phyloP scores from a whole-genome alignment of 805 yeast genomes.

The Monosporozyma aquatica region DNA sequence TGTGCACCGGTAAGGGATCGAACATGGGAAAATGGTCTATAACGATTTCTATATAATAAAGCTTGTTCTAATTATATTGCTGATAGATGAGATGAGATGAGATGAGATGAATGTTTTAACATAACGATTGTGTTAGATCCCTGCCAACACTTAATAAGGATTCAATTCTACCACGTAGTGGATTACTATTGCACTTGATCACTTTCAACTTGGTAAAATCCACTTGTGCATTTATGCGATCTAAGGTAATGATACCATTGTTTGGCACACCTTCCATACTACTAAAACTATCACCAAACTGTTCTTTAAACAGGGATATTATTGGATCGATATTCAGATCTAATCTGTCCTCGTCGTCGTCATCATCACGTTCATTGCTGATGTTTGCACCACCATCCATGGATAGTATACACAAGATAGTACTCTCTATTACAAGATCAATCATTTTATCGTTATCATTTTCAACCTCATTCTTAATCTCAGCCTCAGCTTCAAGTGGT shows the following conservation, averaged over 20 bases:
- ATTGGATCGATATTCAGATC: neutral
- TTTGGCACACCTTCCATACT: neutral
- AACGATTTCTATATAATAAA: no score
- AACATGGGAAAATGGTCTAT: neutral
- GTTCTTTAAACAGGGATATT: slow-evolving; percentile 52
- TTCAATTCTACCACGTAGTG: slow-evolving; percentile 66
- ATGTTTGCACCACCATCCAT: no score
- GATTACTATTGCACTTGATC: slow-evolving; percentile 52
- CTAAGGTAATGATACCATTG: slow-evolving; percentile 45
- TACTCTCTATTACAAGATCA: neutral
- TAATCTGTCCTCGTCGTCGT: neutral
- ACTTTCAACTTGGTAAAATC: slow-evolving; percentile 54
- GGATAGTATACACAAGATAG: slow-evolving; percentile 1
- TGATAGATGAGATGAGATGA: neutral
- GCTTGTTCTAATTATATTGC: no score
- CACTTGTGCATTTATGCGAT: slow-evolving; percentile 59
- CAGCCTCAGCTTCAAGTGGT: no score
- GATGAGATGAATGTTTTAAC: neutral
- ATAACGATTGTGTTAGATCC: slow-evolving; percentile 15
- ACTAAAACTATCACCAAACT: slow-evolving; percentile 55
- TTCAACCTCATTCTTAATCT: no score
- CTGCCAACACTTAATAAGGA: slow-evolving; percentile 66
- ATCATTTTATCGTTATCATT: neutral
- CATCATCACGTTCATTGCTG: no score
- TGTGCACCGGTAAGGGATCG: no score